Evolutionary conservation across 2,329 filamentous ascomycete genomes (phyloP), one percentile per base, ranked within the genome.

Genomic region (Xylaria sp.): DNA sequence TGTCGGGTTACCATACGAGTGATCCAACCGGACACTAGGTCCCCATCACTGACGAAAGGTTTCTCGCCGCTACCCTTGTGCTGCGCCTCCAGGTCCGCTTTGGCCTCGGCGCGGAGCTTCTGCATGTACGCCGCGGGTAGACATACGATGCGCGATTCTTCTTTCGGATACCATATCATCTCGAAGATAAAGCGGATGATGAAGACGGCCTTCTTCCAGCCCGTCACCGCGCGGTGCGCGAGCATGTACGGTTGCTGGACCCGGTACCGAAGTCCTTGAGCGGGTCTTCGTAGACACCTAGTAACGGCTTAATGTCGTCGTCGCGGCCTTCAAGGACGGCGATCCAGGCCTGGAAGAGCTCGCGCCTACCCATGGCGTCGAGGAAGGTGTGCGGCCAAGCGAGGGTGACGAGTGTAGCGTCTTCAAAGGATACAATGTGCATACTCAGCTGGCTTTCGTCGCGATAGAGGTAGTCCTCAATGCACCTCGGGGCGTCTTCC

Each of bases 391-490:
- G 84, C 1, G 80, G 78, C 72, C 77, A 83, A 1, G 73, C 72
- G 0, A 86, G 64, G 0, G 76, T 75, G 1, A 86, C 53, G 42
- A 57, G 53, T 42, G 53, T 57, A 43, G 53, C 38, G 35, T 87
- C 79, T 2, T 67, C 69, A 67, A 86, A 86, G 0, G 78, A 77
- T 3, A 79, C 77, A 43, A 85, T 73, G 63, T 83, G 80, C 4
- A 86, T 71, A 3, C 77, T 76, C 4, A 86, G 68, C 67, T 81
- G 79, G 0, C 83, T 82, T 17, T 67, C 71, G 67, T 84, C 82
- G 4, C 69, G 63, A 45, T 71, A 68, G 12, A 82, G 50, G 61
- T 78, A 81, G 57, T 83, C 80, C 1, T 75, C 69, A 0, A 81
- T 64, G 2, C 65, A 74, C 11, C 62, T 66, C 1, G 77, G 77